Base-by-base conservation (phyloP, 371 early-diverging fungal genomes). In the Haplosporangium sp. region DNA sequence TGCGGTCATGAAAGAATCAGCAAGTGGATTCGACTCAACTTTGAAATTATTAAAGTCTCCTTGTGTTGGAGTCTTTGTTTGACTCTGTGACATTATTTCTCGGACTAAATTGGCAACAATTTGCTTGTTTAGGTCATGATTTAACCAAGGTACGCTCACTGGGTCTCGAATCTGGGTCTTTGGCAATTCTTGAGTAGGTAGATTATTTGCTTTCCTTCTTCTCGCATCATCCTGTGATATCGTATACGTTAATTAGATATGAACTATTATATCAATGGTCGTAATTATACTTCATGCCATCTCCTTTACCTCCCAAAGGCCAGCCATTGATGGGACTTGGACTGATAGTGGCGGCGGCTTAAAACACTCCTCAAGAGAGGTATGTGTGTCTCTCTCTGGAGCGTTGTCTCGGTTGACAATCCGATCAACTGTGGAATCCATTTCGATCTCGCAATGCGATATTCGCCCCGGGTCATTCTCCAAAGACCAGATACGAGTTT, bases 401-500 rank as follows among this genome's bases (percentile, higher is more conserved):
- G 94, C 65, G 8, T 72, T 71, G 2, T 69, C 68, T n/a, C 94
- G 85, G 69, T 96, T 96, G 38, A 89, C n/a, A 44, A 97, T 94
- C 20, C 89, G 85, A 62, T 76, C 83, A 4, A 85, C 87, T 3
- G 85, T 82, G 0, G 88, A 84, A 67, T 97, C 97, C 8, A 94
- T 63, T 68, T 97, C 97, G 11, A 96, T 82, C 70, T 94, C 95
- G 59, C 95, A 93, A 38, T 85, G 84, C 64, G 92, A 93, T n/a
- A 74, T 61, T 40, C 75, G 55, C 27, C 75, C 75, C 10, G 74
- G 81, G 55, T 74, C 75, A 15, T 65, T 81, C 10, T 81, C 81
- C 0, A 38, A 52, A 4, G 69, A 59, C 81, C 81, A 81, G 13
- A 81, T 70, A 35, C 63, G 57, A 19, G 74, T 71, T 38, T 75